Base-by-base conservation (phyloP, 441 rosid species). In the Syzygium malaccense region DNA sequence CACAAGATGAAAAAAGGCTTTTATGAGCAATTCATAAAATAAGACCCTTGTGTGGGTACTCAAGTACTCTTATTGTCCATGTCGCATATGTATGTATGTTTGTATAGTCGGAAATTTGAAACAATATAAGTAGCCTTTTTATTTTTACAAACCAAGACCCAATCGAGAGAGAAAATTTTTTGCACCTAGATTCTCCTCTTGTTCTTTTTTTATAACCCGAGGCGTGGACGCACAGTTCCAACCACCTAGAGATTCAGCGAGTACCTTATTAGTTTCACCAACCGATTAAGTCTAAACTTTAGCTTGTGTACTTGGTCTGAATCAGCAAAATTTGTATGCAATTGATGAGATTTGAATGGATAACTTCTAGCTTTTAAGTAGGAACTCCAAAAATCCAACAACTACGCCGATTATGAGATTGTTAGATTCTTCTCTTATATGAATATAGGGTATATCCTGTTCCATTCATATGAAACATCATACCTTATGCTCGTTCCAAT, bases 301-400 rank as follows among this genome's bases (percentile, higher is more conserved):
- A 33, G 26, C 45, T 1, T 4, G 14, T 19, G 79, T 7, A 9
- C 9, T 41, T 68, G 79, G 14, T 7, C 11, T 9, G 79, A 68
- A 68, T 18, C 11, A 68, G 6, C 0, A n/a, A 4, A 20, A 68
- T 32, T 33, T 8, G 7, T 33, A 33, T 68, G 14, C 25, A 18
- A 68, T 1, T 11, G 0, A 3, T 18, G 7, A 5, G 5, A 32
- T 9, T 68, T 33, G 48, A 68, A 33, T 0, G 2, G 7, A 11
- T 2, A 11, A 0, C 25, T 4, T 18, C 4, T 18, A 33, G 10
- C 2, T 66, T 33, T 18, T 30, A 0, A 30, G 19, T 30, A 14
- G 0, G 32, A 2, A 14, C 1, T 64, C 3, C 6, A 0, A 0
- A 15, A 19, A 4, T 8, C 41, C 79, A 18, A 60, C 68, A 62